Conservation (phyloP, 306 rosid genomes). For the Cercis canadensis region DNA sequence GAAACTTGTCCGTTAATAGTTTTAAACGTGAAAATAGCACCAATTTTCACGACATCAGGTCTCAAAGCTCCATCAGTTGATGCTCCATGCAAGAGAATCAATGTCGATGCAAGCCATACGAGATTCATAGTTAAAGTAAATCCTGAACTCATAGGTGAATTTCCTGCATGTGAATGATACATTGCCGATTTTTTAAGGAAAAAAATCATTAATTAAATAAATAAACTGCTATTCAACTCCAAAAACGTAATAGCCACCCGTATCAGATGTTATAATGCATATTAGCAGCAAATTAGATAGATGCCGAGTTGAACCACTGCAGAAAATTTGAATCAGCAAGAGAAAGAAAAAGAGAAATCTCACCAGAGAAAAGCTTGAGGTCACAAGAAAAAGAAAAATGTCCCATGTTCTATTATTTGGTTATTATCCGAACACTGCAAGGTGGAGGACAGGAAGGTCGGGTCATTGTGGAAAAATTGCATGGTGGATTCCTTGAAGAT, state of each 20-base stretch:
- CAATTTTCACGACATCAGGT: constrained; percentile 58
- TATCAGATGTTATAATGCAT: not conserved
- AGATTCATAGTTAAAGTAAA: constrained; percentile 36
- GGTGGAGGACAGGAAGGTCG: not conserved
- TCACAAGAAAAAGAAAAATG: not conserved
- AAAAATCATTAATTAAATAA: not conserved
- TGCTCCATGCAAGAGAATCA: constrained; percentile 40
- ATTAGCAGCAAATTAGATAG: not conserved
- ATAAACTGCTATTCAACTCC: not conserved
- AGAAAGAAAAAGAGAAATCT: constrained; percentile 5
- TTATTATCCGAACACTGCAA: not conserved
- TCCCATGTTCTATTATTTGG: too few species aligned
- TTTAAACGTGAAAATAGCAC: constrained; percentile 67
- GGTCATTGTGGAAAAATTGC: not conserved
- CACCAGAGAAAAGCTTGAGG: not conserved
- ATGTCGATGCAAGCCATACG: constrained; percentile 42
- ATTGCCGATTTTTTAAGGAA: too few species aligned
- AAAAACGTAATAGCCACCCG: not conserved
- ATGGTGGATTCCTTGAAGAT: not conserved
- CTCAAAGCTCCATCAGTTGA: constrained; percentile 41
- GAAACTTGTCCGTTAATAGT: constrained; percentile 72
- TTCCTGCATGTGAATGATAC: constrained; percentile 21
- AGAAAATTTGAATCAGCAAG: not conserved
- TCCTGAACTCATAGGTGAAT: not conserved
- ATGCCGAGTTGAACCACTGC: not conserved